Conservation (phyloP, 345 rosid species). For the Syzygium aromaticum region DNA sequence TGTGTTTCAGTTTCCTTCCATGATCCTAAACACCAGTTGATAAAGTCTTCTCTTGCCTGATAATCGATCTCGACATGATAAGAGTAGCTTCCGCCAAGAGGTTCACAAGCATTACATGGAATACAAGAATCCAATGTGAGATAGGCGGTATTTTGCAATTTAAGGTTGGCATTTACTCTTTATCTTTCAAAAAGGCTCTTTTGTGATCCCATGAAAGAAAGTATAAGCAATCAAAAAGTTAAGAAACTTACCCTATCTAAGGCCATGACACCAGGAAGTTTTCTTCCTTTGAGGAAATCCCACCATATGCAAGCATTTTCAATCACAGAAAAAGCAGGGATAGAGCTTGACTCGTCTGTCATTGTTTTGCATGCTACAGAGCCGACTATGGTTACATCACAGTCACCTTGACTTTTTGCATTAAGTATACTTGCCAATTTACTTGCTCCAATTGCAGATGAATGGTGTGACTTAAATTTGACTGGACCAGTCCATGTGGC, state of each 20-base stretch:
- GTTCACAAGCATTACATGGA: neutral
- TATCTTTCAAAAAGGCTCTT: neutral
- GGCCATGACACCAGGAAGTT: slow-evolving; percentile 50
- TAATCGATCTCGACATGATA: neutral
- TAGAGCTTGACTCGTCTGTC: slow-evolving; percentile 15
- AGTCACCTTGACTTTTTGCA: slow-evolving; percentile 20
- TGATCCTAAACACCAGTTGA: neutral
- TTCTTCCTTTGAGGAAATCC: slow-evolving; percentile 59
- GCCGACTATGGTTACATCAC: slow-evolving; percentile 43
- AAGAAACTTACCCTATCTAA: slow-evolving; percentile 45
- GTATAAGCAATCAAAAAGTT: neutral
- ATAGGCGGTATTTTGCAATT: neutral
- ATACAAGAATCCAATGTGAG: neutral
- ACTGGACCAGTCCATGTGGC: slow-evolving; percentile 54
- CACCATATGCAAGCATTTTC: slow-evolving; percentile 46
- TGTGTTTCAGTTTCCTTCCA: neutral
- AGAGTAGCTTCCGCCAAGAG: neutral
- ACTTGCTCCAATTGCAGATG: slow-evolving; percentile 20
- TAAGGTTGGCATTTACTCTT: neutral
- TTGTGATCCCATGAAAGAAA: neutral
- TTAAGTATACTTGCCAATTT: slow-evolving; percentile 28
- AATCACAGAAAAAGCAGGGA: slow-evolving; percentile 15
- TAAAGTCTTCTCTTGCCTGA: neutral
- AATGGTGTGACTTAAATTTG: slow-evolving; percentile 27
- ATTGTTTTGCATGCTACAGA: slow-evolving; percentile 28